These are phyloP conservation scores for Aspergillus coremiiformis DNA, from an alignment of 495 filamentous ascomycete species.

Conservation along the genomic window DNA sequence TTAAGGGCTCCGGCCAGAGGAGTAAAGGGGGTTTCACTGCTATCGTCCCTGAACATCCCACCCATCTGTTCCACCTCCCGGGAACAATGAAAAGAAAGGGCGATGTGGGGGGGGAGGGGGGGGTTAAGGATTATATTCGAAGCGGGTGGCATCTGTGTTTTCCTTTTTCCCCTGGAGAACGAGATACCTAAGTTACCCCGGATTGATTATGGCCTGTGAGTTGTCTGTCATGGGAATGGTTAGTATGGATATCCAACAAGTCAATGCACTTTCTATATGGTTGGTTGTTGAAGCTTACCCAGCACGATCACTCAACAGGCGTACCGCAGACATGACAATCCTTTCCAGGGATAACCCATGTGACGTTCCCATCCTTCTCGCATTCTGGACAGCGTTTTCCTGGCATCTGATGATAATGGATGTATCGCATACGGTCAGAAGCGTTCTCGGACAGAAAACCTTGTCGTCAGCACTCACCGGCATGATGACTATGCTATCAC, in stretches of 20 bases:
- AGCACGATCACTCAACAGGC: conserved; percentile 19
- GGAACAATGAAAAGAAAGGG: background rate
- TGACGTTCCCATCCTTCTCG: conserved; percentile 29
- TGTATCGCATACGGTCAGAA: background rate
- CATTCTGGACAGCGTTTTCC: conserved; percentile 45
- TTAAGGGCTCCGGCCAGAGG: background rate
- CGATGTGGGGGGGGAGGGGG: background rate
- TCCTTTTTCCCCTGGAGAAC: background rate
- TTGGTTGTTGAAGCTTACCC: background rate
- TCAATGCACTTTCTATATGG: background rate
- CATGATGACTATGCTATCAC: conserved; percentile 1
- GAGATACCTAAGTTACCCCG: background rate
- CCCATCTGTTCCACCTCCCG: background rate
- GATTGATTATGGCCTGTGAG: background rate
- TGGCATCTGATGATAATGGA: conserved; percentile 32
- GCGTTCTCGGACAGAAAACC: background rate
- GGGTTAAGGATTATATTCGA: background rate
- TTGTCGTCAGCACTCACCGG: background rate
- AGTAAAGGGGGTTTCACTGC: background rate
- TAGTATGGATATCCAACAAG: background rate
- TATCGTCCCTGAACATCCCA: background rate
- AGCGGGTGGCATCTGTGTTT: background rate
- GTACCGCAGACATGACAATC: conserved; percentile 41
- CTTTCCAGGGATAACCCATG: conserved; percentile 47
- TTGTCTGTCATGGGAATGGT: background rate